Conservation (phyloP, 23 red algal species). For the Chondrus crispus region DNA sequence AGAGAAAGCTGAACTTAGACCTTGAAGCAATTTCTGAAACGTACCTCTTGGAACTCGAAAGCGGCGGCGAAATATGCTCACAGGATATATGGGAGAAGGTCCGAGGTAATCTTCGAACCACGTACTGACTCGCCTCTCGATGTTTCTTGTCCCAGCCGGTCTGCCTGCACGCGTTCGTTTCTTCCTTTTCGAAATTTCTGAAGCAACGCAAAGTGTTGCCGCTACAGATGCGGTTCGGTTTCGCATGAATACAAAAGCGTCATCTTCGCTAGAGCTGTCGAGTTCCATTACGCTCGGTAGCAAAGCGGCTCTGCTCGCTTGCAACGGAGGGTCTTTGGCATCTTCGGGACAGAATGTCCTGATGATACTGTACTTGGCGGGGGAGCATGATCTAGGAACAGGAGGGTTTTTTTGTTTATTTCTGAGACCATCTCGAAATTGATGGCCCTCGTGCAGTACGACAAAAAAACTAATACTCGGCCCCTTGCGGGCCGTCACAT, state of each 20-base stretch:
- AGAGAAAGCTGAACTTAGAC: neutral
- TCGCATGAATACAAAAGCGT: neutral
- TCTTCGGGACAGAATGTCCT: too few species aligned
- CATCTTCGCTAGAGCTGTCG: neutral
- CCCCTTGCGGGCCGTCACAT: too few species aligned
- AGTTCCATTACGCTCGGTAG: too few species aligned
- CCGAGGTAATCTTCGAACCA: slow-evolving; percentile 15
- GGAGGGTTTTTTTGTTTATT: too few species aligned
- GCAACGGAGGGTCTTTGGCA: too few species aligned
- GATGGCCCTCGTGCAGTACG: too few species aligned
- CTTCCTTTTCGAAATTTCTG: neutral
- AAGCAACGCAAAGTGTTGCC: neutral
- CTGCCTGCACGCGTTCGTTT: neutral
- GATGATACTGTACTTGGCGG: too few species aligned
- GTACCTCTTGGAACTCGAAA: slow-evolving; percentile 19
- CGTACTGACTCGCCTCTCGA: slow-evolving; percentile 1
- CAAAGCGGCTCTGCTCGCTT: too few species aligned
- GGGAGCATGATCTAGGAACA: too few species aligned
- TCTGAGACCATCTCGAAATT: too few species aligned
- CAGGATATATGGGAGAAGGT: neutral
- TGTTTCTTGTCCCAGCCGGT: too few species aligned
- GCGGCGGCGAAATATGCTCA: slow-evolving; percentile 1
- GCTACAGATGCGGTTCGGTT: neutral
- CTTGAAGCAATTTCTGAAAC: neutral
- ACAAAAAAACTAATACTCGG: too few species aligned